These are phyloP conservation scores for Boletus vermiculosoides DNA, from an alignment of 768 basidiomycete species.

Conservation along the genomic window DNA sequence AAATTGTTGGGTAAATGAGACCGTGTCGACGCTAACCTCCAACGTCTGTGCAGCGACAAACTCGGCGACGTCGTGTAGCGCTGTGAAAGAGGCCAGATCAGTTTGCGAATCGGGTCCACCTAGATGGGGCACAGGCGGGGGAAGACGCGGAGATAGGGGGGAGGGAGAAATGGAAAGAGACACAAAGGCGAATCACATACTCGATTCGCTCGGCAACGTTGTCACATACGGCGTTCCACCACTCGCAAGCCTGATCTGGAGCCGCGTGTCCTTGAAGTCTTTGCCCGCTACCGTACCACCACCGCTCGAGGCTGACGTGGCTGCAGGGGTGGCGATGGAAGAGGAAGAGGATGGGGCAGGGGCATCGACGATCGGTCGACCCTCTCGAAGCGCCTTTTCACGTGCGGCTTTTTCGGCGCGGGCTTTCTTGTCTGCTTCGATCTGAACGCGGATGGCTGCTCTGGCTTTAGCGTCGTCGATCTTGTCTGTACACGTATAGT, in stretches of 20 bases:
- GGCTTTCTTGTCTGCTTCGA: constrained; percentile 88
- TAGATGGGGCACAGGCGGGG: neutral
- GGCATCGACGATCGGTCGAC: constrained; percentile 44
- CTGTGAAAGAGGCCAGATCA: constrained; percentile 37
- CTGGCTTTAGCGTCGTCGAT: constrained; percentile 82
- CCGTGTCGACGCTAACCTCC: constrained; percentile 70
- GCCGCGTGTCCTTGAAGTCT: constrained; percentile 82
- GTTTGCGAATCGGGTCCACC: neutral
- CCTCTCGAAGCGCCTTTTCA: constrained; percentile 91
- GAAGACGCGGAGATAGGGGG: neutral
- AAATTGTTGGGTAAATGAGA: constrained; percentile 77
- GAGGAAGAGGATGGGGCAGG: constrained; percentile 25
- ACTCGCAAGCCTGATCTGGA: constrained; percentile 84
- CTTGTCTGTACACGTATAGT: constrained; percentile 60
- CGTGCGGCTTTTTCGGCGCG: constrained; percentile 85
- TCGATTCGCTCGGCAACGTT: constrained; percentile 73
- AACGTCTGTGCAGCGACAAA: constrained; percentile 76
- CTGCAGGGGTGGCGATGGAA: constrained; percentile 33
- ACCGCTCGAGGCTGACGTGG: constrained; percentile 35
- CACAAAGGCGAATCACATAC: constrained; percentile 42
- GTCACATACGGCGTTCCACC: constrained; percentile 79
- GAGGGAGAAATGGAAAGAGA: neutral
- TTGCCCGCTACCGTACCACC: constrained; percentile 49
- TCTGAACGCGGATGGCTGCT: constrained; percentile 88
- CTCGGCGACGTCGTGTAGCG: constrained; percentile 83